These are phyloP conservation scores for Cudoniella acicularis DNA, from an alignment of 495 filamentous ascomycete genomes.

Conservation along the genomic window DNA sequence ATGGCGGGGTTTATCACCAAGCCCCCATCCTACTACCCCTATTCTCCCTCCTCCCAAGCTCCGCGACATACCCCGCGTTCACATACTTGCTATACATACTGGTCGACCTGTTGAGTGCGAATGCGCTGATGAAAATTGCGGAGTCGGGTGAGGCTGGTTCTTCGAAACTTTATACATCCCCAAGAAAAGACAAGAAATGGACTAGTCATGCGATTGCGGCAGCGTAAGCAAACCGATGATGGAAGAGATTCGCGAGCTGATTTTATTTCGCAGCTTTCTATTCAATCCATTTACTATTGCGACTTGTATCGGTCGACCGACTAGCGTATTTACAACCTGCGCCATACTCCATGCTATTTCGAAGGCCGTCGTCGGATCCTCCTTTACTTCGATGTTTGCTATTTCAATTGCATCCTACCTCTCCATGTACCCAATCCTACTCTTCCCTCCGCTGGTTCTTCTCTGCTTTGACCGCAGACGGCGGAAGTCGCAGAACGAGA, in stretches of 20 bases:
- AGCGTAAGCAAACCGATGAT: slow-evolving; percentile 47
- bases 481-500: slow-evolving; percentile 28
- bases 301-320: slow-evolving; percentile 88
- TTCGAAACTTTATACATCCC: slow-evolving; percentile 70
- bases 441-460: slow-evolving; percentile 78
- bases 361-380: slow-evolving; percentile 72
- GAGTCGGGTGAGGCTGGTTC: slow-evolving; percentile 73
- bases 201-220: slow-evolving; percentile 74
- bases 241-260: not conserved
- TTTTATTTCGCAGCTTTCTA: slow-evolving; percentile 57
- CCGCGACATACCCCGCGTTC: slow-evolving; percentile 58
- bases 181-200: slow-evolving; percentile 74
- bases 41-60: slow-evolving; percentile 79
- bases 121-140: slow-evolving; percentile 78
- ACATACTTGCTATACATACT: slow-evolving; percentile 77
- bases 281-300: slow-evolving; percentile 95
- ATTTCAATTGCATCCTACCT: slow-evolving; percentile 85
- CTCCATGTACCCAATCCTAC: slow-evolving; percentile 83
- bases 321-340: slow-evolving; percentile 84
- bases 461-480: slow-evolving; percentile 71
- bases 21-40: slow-evolving; percentile 88
- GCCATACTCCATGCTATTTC: slow-evolving; percentile 82
- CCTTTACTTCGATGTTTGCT: slow-evolving; percentile 76
- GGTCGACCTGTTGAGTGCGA: slow-evolving; percentile 78
- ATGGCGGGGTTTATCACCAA: slow-evolving; percentile 97